These are phyloP conservation scores for Botrytis aclada DNA, from an alignment of 2,329 filamentous ascomycete species.

Conservation along the genomic window DNA sequence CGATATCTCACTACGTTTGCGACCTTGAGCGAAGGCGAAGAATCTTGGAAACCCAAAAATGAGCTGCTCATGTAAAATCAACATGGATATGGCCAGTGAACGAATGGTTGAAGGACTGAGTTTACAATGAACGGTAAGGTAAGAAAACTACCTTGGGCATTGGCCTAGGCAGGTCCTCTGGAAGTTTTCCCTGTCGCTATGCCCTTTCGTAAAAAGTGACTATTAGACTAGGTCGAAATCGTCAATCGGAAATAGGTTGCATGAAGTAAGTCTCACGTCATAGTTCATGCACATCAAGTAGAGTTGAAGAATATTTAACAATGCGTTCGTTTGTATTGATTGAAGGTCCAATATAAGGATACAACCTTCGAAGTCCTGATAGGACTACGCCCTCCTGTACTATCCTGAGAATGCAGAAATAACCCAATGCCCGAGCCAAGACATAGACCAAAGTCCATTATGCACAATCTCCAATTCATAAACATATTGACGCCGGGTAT, in stretches of 20 bases:
- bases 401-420: constrained; percentile 12
- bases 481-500: constrained; percentile 18
- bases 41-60: background rate
- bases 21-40: background rate
- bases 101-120: background rate
- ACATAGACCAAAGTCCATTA: background rate
- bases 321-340: background rate
- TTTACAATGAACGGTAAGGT: background rate
- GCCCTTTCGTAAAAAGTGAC: background rate
- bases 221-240: background rate
- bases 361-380: background rate
- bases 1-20: background rate
- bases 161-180: background rate
- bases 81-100: background rate
- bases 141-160: background rate
- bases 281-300: background rate
- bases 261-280: background rate
- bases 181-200: background rate
- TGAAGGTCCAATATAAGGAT: constrained; percentile 4
- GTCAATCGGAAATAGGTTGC: too few species aligned
- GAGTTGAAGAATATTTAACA: background rate
- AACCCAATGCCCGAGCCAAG: constrained; percentile 1
- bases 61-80: background rate
- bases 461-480: constrained; percentile 16
- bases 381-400: background rate